Evolutionary conservation across 768 basidiomycete species (phyloP), one percentile per base, ranked within the genome.

Genomic region (Collybiopsis confluens): DNA sequence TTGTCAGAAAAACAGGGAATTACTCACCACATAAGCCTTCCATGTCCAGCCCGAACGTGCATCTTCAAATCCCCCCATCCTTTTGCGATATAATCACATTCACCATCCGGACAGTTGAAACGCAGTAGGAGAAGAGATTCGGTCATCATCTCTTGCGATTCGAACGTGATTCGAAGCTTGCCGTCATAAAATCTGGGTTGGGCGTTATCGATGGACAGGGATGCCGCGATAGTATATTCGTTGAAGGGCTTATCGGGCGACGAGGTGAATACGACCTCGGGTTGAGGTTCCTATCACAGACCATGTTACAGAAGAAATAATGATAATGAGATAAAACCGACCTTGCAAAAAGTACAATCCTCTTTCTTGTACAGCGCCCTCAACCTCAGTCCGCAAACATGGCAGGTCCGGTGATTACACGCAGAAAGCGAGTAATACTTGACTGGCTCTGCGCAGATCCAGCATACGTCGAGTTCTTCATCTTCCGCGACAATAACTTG

Each of bases 261-360:
- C 2, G 66, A 65, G 0, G 90, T 92, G 65, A 92, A 90, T 52
- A 93, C 81, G 18, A 92, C 76, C 1, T 77, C 75, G 1, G 74
- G 71, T 73, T 92, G 90, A 3, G 85, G 80, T 62, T 86, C 85
- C 90, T 92, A 21, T 23, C 6, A 35, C 20, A 6, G 30, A 6
- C 21, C 58, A 43, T 9, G 18, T 11, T 16, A 38, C 3, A 24
- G 37, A 35, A 21, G 54, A 9, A 38, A 58, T 4, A 44, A 20
- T 4, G 20, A 45, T 26, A 24, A 5, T 27, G n/a, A 20, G 52
- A 45, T 15, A 24, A 3, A 6, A 68, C 79, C 10, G 49, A 88
- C 92, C 81, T 98, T 98, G 78, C 96, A 98, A 67, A 97, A 97
- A 1, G 96, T 92, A 64, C 96, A 98, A 13, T 94, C 90, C 38